Evolutionary conservation across 169 alveolate genomes (phyloP), one percentile per base, ranked within the genome.

Genomic region (Eimeria maxima): DNA sequence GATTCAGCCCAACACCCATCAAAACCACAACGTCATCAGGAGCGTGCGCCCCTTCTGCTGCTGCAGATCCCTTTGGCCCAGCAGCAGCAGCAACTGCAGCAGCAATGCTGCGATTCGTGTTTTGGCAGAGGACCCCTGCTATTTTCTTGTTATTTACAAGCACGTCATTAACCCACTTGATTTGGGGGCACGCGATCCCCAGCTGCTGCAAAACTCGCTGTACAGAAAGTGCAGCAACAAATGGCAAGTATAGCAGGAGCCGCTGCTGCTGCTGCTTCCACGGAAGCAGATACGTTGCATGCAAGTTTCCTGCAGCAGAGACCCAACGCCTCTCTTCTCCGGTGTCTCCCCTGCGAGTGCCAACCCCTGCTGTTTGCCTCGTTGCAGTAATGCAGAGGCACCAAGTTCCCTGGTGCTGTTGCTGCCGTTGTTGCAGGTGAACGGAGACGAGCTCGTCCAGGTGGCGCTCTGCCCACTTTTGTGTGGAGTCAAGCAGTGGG

Each of bases 151-250:
- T 55, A 71, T 91, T 71, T 33, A 97, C 97, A 20, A 96, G 87
- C 8, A 97, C 97, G 87, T 97, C 98, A 71, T 97, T 97, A n/a
- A 96, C 84, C 98, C 98, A 97, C 73, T 97, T 97, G 33, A 97
- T 95, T 24, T 94, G 94, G 11, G 97, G 69, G n/a, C 53, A 29
- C 27, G 67, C 29, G 44, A 96, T 80, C n/a, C 96, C 94, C 57
- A 97, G 94, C n/a, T 74, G 50, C 74, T 92, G 96, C 80, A 97
- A 87, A 4, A 96, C 95, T 38, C 91, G 93, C 60, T 95, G 93
- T 22, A 97, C 96, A 6, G 98, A 97, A 24, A 95, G 97, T n/a
- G 97, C 81, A 38, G 96, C 96, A 16, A 96, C 95, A 63, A 95
- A 97, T 16, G 97, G 86, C 63, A 97, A 45, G 91, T 81, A 91